A percentile compares a stretch with the other conserved stretches of the same genome.
phyloP scores from a whole-genome alignment of 1,139 yeast genomes.

The Scheffersomyces illinoinensis region DNA sequence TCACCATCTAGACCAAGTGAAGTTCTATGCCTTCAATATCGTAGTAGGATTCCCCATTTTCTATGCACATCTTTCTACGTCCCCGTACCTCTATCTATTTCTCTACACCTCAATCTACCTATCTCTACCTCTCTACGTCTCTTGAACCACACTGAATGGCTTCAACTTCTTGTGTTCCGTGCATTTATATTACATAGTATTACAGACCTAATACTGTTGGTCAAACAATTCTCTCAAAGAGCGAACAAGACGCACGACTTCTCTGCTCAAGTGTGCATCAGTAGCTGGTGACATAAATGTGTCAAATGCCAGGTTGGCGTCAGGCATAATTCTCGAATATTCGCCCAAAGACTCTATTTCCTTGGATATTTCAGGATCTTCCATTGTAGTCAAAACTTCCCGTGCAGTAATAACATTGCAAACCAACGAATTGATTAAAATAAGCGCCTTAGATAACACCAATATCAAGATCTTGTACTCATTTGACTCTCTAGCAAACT shows the following conservation, averaged over 20 bases:
- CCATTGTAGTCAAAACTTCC: constrained; percentile 15
- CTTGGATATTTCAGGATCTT: constrained; percentile 14
- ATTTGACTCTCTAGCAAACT: constrained; percentile 31
- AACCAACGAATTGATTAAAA: constrained; percentile 40
- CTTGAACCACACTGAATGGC: neutral
- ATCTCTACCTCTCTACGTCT: neutral
- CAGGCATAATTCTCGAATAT: constrained; percentile 33
- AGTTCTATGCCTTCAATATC: neutral
- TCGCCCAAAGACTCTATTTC: constrained; percentile 14
- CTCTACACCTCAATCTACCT: neutral
- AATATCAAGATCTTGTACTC: constrained; percentile 37
- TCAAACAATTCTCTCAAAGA: constrained; percentile 15
- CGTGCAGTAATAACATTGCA: constrained; percentile 25
- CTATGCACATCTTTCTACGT: neutral
- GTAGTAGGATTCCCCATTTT: neutral
- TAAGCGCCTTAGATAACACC: constrained; percentile 35
- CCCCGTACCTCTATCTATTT: neutral
- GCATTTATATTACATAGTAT: neutral
- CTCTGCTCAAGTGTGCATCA: constrained; percentile 39
- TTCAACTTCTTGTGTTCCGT: neutral
- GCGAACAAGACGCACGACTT: constrained; percentile 37
- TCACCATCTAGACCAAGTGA: neutral
- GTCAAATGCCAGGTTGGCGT: constrained; percentile 37
- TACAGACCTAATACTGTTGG: neutral
- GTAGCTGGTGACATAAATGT: constrained; percentile 38